These are phyloP conservation scores for Leptographium galeiforme DNA, from an alignment of 2,329 filamentous ascomycete species.

Conservation along the genomic window DNA sequence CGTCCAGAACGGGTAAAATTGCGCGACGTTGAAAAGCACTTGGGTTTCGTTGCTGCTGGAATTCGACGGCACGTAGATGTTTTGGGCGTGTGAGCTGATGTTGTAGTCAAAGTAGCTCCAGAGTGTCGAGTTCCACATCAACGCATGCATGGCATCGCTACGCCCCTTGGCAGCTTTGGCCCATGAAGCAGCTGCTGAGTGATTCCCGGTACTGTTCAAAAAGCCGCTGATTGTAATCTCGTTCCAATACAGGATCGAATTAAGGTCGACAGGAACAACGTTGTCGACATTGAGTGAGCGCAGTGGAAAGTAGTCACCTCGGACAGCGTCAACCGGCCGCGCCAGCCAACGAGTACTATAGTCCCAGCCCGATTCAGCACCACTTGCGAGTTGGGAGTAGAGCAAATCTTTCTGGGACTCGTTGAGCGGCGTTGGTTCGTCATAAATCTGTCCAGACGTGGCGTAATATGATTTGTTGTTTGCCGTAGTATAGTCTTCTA, in stretches of 20 bases:
- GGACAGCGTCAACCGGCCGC: slow-evolving; percentile 41
- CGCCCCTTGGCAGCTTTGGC: slow-evolving; percentile 33
- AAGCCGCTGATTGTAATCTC: slow-evolving; percentile 46
- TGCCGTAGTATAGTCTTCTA: slow-evolving; percentile 52
- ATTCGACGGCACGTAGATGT: slow-evolving; percentile 39
- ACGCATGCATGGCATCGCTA: slow-evolving; percentile 45
- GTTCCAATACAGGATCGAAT: slow-evolving; percentile 54
- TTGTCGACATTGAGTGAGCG: slow-evolving; percentile 47
- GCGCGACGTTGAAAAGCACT: slow-evolving; percentile 42
- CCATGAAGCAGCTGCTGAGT: slow-evolving; percentile 35
- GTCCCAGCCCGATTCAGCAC: slow-evolving; percentile 55
- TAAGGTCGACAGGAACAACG: slow-evolving; percentile 51
- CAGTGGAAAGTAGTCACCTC: slow-evolving; percentile 51
- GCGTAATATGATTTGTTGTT: slow-evolving; percentile 52
- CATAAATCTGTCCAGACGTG: slow-evolving; percentile 43
- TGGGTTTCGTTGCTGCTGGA: slow-evolving; percentile 37
- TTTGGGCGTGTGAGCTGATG: slow-evolving; percentile 41
- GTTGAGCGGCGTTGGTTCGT: slow-evolving; percentile 34
- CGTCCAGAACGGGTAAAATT: slow-evolving; percentile 58
- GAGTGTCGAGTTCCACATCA: slow-evolving; percentile 52
- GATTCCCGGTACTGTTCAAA: slow-evolving; percentile 36
- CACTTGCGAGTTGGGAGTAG: slow-evolving; percentile 50
- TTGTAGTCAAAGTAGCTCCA: slow-evolving; percentile 59
- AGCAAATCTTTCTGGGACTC: slow-evolving; percentile 36
- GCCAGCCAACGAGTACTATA: slow-evolving; percentile 46